These are phyloP conservation scores for Setomelanomma holmii DNA, from an alignment of 2,329 filamentous ascomycete genomes.

Conservation along the genomic window DNA sequence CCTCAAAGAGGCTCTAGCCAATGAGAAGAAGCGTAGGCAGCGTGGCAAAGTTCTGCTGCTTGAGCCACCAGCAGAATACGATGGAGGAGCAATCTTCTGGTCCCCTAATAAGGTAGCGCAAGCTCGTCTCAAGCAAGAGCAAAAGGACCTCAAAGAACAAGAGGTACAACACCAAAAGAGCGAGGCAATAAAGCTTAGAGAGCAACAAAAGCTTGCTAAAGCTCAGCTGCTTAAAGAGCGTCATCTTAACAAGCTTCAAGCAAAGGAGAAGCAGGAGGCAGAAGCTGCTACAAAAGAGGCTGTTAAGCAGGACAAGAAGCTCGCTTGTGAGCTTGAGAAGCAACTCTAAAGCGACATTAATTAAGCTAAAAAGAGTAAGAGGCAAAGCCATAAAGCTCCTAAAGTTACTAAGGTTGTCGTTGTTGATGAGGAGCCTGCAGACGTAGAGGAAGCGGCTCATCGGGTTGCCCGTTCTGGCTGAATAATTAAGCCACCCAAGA, in stretches of 20 bases:
- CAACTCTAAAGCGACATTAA: slow-evolving; percentile 2
- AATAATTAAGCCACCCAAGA: slow-evolving; percentile 3
- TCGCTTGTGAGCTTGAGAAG: neutral
- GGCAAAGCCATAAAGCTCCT: slow-evolving; percentile 1
- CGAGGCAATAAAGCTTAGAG: too few species aligned
- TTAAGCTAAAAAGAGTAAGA: slow-evolving; percentile 2
- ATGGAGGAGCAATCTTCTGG: slow-evolving; percentile 4
- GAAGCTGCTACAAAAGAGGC: neutral
- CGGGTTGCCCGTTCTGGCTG: neutral
- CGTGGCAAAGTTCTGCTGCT: too few species aligned
- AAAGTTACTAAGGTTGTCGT: neutral
- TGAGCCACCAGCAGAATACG: too few species aligned
- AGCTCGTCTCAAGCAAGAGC: neutral
- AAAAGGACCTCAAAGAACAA: too few species aligned
- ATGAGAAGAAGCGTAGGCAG: too few species aligned
- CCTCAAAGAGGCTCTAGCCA: too few species aligned
- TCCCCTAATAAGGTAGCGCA: neutral
- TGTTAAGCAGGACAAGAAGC: neutral
- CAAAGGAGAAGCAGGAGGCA: neutral
- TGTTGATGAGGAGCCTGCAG: too few species aligned
- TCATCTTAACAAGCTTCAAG: neutral
- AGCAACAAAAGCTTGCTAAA: too few species aligned
- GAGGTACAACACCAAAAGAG: too few species aligned
- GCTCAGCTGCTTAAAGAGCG: too few species aligned
- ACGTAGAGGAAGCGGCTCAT: too few species aligned